Base-by-base conservation (phyloP, 2,329 filamentous ascomycete genomes). In the Colletotrichum karsti region DNA sequence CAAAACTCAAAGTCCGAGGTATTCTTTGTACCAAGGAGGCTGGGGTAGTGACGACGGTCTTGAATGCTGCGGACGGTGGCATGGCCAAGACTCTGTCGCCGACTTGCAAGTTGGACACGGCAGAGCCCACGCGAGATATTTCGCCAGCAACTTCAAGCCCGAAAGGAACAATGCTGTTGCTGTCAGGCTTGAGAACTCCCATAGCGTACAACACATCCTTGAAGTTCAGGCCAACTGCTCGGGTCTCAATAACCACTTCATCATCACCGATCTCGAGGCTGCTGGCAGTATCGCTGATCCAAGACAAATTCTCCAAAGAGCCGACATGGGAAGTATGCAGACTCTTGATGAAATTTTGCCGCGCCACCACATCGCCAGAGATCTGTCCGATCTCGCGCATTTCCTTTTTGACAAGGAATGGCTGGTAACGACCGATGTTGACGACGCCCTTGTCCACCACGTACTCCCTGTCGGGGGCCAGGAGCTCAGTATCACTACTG, bases 61-160 rank as follows among this genome's bases (percentile, higher is more conserved):
- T 37, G 0, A 20, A 37, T 30, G 18, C 51, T 15, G n/a, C 30
- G 7, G 37, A 48, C 2, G 37, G 15, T 9, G 22, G 15, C 20
- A 74, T 57, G 35, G 70, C 22, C 8, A 74, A 70, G 3, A 78
- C 73, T 0, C 64, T 54, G 51, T 78, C 76, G 20, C 76, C 75
- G 6, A 56, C 28, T 24, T 55, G 33, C 3, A 75, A 39, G 4
- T 55, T 30, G 30, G 42, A 33, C 26, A 74, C 72, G 7, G 50
- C 68, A 3, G 59, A 9, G 15, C 74, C 75, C 7, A 73, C 67
- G 8, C 57, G 44, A 1, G 41, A 65, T 0, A 78, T 72, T 9
- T 74, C n/a, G 24, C 74, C 74, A 13, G 69, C 71, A 63, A 77
- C 41, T 51, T 73, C 69, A n/a, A 54, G 13, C 18, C 51, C 51